Base-by-base conservation (phyloP, 768 basidiomycete species). In the Sutorius australiensis region DNA sequence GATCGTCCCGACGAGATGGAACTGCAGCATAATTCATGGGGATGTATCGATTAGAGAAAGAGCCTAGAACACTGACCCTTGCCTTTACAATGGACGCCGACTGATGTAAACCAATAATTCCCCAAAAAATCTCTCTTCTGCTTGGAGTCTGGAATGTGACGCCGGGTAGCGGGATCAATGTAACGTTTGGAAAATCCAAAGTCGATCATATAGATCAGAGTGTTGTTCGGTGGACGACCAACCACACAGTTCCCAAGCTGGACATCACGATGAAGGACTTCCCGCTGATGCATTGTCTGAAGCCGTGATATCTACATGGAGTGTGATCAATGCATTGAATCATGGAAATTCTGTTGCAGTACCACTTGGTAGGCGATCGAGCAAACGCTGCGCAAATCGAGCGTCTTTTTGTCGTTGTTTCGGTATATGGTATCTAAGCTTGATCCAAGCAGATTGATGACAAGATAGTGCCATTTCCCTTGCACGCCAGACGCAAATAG, bases 101-200 rank as follows among this genome's bases (percentile, higher is more conserved):
- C 79, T 11, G 88, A 84, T 72, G 81, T 83, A 64, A 91, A 91
- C 86, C 87, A 91, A 64, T 89, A 91, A 64, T 91, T 91, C 24
- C 88, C 88, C 48, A 90, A 82, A 57, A 91, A 90, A 61, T 88
- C 84, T 38, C 86, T 80, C 63, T 82, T 83, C 30, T 69, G 70
- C 48, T 77, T 81, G 60, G 82, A 83, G 51, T 89, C 84, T 16
- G 82, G 80, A 52, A 91, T 87, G 61, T 91, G 88, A n/a, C 78
- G 77, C 39, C 70, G 75, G 3, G 85, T 87, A 42, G 66, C 56
- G 19, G 78, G 77, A 67, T 91, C 86, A 56, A 89, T 81, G 57
- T 87, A 91, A 31, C 77, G 78, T 62, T 89, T 90, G 16, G 87
- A 87, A 66, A 91, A 91, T 13, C 88, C 88, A 64, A 91, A 90